Percentiles rank a stretch among this genome's conserved stretches.
phyloP scores from a whole-genome alignment of 2,329 filamentous ascomycete genomes.

The Leptosphaerulina australis region DNA sequence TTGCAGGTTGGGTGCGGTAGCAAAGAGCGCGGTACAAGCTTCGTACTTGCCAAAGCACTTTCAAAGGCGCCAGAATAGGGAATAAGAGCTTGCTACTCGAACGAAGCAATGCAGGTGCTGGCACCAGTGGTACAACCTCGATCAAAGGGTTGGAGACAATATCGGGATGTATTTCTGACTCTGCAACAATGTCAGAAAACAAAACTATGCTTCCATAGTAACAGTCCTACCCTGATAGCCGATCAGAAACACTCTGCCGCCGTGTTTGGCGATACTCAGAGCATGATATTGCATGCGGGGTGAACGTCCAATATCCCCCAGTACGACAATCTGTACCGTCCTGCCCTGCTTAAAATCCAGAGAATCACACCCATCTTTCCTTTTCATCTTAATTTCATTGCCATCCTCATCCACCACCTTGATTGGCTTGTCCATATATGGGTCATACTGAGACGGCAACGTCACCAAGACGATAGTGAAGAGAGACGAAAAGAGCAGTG shows the following conservation, averaged over 20 bases:
- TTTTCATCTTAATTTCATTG: constrained; percentile 27
- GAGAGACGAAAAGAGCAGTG: constrained; percentile 52
- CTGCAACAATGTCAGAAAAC: constrained; percentile 50
- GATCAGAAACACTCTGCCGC: constrained; percentile 80
- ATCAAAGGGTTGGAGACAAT: constrained; percentile 73
- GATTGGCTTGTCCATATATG: constrained; percentile 42
- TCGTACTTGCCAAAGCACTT: constrained; percentile 82
- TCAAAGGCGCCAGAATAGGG: constrained; percentile 76
- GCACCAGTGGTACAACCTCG: constrained; percentile 70
- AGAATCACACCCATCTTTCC: constrained; percentile 30
- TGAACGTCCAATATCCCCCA: constrained; percentile 93
- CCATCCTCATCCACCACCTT: constrained; percentile 34
- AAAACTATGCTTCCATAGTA: background rate
- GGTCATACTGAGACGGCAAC: constrained; percentile 60
- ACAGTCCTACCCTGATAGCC: constrained; percentile 74
- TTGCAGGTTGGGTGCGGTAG: constrained; percentile 74
- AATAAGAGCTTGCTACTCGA: constrained; percentile 76
- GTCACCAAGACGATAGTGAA: constrained; percentile 59
- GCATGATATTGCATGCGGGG: constrained; percentile 99
- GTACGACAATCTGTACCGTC: constrained; percentile 81
- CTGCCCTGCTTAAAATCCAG: constrained; percentile 47
- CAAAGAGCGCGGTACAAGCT: constrained; percentile 73
- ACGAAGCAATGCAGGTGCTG: constrained; percentile 69
- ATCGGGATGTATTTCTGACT: constrained; percentile 81
- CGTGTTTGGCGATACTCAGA: constrained; percentile 83